phyloP scores from a whole-genome alignment of 164 flowering plant genomes.

The Chimonanthus salicifolius region DNA sequence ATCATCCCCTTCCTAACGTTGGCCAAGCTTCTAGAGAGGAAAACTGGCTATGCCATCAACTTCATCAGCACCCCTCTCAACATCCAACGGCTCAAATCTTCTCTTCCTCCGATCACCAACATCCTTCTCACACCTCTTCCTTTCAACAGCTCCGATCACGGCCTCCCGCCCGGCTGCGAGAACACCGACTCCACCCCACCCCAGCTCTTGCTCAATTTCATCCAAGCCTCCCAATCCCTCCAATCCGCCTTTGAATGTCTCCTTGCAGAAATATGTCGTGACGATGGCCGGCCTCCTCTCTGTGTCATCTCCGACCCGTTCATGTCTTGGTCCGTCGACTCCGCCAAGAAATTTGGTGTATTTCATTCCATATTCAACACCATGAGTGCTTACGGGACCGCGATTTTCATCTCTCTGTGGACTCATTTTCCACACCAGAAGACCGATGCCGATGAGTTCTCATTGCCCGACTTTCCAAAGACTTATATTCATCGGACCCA shows the following conservation, averaged over 20 bases:
- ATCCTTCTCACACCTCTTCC: conserved; percentile 15
- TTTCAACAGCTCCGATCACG: conserved; percentile 19
- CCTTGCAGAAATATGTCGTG: conserved; percentile 1
- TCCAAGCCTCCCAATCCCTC: conserved; percentile 10
- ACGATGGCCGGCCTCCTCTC: neutral
- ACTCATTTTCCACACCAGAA: conserved; percentile 14
- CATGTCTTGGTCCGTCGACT: conserved; percentile 21
- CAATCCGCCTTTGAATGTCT: conserved; percentile 13
- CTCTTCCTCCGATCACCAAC: conserved; percentile 8
- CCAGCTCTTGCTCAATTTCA: conserved; percentile 6
- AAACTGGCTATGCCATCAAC: neutral
- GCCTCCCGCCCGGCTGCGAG: conserved; percentile 13
- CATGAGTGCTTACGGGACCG: conserved; percentile 15
- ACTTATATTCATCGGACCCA: conserved; percentile 3
- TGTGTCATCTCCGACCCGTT: conserved; percentile 16
- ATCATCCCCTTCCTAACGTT: conserved; percentile 14
- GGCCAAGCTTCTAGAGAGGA: conserved; percentile 2
- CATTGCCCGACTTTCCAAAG: conserved; percentile 12
- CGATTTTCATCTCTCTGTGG: conserved; percentile 11
- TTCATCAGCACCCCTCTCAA: conserved; percentile 19
- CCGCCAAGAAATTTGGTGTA: conserved; percentile 10
- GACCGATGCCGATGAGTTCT: conserved; percentile 10
- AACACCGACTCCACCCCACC: conserved; percentile 12
- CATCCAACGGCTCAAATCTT: conserved; percentile 8
- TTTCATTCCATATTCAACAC: conserved; percentile 14